Conservation (phyloP, 164 flowering plant genomes). For the Buxus sempervirens region DNA sequence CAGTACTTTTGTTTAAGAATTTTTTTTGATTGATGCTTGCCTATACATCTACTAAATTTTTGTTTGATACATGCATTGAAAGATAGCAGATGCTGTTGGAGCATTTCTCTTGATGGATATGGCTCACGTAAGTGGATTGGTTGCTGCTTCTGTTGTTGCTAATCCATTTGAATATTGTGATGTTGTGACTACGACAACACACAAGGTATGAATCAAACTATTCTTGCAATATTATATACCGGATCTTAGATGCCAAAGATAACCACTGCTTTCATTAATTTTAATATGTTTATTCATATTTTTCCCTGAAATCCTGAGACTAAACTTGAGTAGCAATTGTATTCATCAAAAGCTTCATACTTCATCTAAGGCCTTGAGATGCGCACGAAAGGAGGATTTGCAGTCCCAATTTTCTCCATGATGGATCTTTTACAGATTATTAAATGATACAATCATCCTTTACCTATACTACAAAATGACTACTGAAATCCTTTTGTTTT, state of each 20-base stretch:
- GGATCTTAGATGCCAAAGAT: neutral
- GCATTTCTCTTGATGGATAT: slow-evolving; percentile 99
- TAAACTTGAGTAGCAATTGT: too few relatives aligned
- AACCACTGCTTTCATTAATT: too few relatives aligned
- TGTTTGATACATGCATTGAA: slow-evolving; percentile 13
- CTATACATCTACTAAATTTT: slow-evolving; percentile 9
- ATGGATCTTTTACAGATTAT: too few relatives aligned
- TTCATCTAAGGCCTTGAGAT: too few relatives aligned
- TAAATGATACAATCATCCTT: too few relatives aligned
- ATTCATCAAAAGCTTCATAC: too few relatives aligned
- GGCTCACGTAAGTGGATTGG: slow-evolving; percentile 97
- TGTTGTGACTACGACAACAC: slow-evolving; percentile 94
- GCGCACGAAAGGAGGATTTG: too few relatives aligned
- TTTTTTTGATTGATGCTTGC: neutral
- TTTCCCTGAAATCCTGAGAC: too few relatives aligned
- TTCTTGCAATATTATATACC: neutral
- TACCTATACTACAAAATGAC: too few relatives aligned
- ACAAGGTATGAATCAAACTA: slow-evolving; percentile 56
- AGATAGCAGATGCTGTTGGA: slow-evolving; percentile 91
- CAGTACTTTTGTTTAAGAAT: neutral
- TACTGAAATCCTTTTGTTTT: too few relatives aligned
- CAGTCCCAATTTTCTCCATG: too few relatives aligned
- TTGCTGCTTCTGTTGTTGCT: slow-evolving; percentile 89
- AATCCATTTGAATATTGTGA: slow-evolving; percentile 93
- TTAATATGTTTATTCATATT: too few relatives aligned